Percentiles rank a stretch among this genome's conserved stretches.
Evolutionary conservation across 2,329 filamentous ascomycete species (phyloP).

Genomic region (Orbilia ellipsospora): DNA sequence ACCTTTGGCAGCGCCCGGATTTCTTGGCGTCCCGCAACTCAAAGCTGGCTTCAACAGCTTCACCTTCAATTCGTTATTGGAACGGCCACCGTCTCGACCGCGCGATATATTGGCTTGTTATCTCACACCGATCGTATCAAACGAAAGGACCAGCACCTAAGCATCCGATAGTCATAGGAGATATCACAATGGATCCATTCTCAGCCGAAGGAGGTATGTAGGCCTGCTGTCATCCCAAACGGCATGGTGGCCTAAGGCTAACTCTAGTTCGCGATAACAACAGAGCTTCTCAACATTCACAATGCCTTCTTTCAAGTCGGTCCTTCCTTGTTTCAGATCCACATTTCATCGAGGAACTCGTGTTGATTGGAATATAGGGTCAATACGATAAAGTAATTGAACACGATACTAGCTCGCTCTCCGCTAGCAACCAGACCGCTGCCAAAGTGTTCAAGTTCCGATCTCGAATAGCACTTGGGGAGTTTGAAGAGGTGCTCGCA

Average conservation of each 20-base stretch:
- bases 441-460: constrained; percentile 83
- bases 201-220: constrained; percentile 70
- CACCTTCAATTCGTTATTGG: constrained; percentile 9
- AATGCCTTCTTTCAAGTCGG: constrained; percentile 73
- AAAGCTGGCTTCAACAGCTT: constrained; percentile 56
- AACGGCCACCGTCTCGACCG: neutral
- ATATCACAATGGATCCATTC: constrained; percentile 72
- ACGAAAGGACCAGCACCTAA: neutral
- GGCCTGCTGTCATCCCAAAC: neutral
- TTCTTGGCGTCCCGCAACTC: constrained; percentile 52
- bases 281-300: constrained; percentile 76
- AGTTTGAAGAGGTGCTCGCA: constrained; percentile 77
- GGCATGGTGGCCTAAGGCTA: constrained; percentile 9
- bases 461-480: constrained; percentile 82
- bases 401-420: constrained; percentile 84
- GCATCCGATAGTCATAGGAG: constrained; percentile 1
- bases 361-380: constrained; percentile 64
- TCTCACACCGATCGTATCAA: neutral
- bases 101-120: neutral
- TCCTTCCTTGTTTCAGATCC: neutral
- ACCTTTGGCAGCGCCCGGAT: constrained; percentile 43
- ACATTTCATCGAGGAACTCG: constrained; percentile 60
- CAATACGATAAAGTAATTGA: constrained; percentile 88
- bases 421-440: constrained; percentile 78
- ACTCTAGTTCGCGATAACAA: constrained; percentile 6